Evolutionary conservation across 306 rosid genomes (phyloP), one percentile per base, ranked within the genome.

Genomic region (Glycyrrhiza uralensis): DNA sequence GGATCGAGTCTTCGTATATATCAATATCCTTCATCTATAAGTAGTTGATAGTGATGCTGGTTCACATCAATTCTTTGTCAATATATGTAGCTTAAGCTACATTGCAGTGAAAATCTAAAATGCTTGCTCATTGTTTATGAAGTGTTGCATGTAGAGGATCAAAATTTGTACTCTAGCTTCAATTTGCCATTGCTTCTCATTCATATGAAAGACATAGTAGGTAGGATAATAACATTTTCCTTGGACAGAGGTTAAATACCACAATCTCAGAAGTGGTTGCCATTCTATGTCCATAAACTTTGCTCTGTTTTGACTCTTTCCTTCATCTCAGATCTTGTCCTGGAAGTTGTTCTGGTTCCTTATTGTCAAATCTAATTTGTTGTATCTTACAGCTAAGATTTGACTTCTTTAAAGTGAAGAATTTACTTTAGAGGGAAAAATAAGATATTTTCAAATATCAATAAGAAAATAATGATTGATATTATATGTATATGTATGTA

Each of bases 61-160:
- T 50, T 69, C 41, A 65, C 69, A 15, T 61, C 28, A 33, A n/a
- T n/a, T n/a, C 68, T 64, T 46, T 33, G 69, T 69, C 6, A 35
- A 29, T 8, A 7, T 18, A 19, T 67, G 10, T 46, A 15, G 57
- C 65, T 42, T 38, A 61, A 57, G 35, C 71, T 26, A 7, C 24
- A 3, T 49, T 59, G 12, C 20, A 20, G 13, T 41, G 54, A 59
- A 28, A 69, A 54, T 24, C 6, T 13, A 4, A 54, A 24, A 7
- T 24, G 9, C 35, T 4, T 49, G 59, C 70, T 62, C 2, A 32
- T 33, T 3, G 11, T 51, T 70, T 56, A 59, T 44, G 41, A 39
- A 23, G 17, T 41, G 19, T 38, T 29, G 41, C 9, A 39, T 65
- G 10, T 42, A 7, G 33, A 51, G 30, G 32, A 28, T 29, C 24